These are phyloP conservation scores for Xylaria sp. DNA, from an alignment of 2,329 filamentous ascomycete species.

Conservation along the genomic window DNA sequence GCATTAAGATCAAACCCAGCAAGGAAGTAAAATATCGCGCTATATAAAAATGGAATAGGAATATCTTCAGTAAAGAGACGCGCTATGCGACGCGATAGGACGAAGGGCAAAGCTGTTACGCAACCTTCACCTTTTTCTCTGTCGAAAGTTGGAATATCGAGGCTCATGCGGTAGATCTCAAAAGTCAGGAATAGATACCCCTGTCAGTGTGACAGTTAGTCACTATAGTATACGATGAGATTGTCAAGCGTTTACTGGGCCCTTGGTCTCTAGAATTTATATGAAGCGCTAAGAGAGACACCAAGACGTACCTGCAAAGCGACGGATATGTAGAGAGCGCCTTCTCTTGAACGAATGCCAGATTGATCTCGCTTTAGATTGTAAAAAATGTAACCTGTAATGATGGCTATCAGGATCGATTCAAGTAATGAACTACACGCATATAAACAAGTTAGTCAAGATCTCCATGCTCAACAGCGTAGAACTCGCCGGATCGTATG, in stretches of 20 bases:
- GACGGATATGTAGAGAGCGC: slow-evolving; percentile 76
- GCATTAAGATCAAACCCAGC: slow-evolving; percentile 73
- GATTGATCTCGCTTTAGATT: slow-evolving; percentile 71
- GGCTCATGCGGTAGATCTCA: slow-evolving; percentile 78
- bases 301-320: slow-evolving; percentile 64
- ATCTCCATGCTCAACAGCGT: not conserved
- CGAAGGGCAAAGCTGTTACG: slow-evolving; percentile 73
- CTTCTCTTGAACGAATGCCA: slow-evolving; percentile 78
- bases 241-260: not conserved
- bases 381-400: slow-evolving; percentile 79
- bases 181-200: slow-evolving; percentile 81
- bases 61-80: slow-evolving; percentile 76
- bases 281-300: not conserved
- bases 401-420: slow-evolving; percentile 74
- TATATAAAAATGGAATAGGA: slow-evolving; percentile 76
- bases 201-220: slow-evolving; percentile 14
- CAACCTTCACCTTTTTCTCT: slow-evolving; percentile 79
- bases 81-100: slow-evolving; percentile 75
- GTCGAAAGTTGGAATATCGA: slow-evolving; percentile 80
- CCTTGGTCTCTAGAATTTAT: not conserved
- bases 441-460: not conserved
- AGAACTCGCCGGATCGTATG: not conserved
- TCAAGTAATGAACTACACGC: slow-evolving; percentile 68
- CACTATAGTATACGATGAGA: not conserved
- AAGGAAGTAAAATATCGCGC: slow-evolving; percentile 81